These are phyloP conservation scores for Alternaria solani DNA, from an alignment of 2,329 filamentous ascomycete genomes.

Conservation along the genomic window DNA sequence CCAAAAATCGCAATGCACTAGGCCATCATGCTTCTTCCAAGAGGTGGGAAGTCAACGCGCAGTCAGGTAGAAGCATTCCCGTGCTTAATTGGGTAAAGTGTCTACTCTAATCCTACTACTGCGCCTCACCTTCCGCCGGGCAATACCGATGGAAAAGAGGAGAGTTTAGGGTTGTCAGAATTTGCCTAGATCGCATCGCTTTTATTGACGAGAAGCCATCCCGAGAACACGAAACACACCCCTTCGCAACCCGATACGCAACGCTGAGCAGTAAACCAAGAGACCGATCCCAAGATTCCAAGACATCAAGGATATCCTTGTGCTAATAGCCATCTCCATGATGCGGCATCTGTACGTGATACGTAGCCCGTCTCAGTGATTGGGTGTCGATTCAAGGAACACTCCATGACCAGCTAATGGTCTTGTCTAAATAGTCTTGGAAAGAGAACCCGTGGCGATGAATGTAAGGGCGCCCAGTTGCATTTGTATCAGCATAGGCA, in stretches of 20 bases:
- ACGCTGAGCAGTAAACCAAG: neutral
- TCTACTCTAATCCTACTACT: neutral
- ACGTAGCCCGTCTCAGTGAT: too few species aligned
- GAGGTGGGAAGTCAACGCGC: neutral
- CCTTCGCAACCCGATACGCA: neutral
- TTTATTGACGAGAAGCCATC: neutral
- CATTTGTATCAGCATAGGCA: neutral
- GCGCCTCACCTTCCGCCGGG: neutral
- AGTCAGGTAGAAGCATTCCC: neutral
- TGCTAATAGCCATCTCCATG: neutral
- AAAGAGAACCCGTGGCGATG: neutral
- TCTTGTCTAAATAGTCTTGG: neutral
- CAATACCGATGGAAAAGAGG: neutral
- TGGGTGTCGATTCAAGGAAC: neutral
- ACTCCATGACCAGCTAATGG: neutral
- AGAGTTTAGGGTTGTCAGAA: neutral
- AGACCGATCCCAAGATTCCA: neutral
- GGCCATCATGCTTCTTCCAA: too few species aligned
- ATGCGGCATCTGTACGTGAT: neutral
- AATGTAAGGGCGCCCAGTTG: neutral
- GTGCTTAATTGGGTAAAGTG: neutral
- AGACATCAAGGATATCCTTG: neutral
- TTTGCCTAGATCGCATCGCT: neutral
- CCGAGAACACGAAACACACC: neutral
- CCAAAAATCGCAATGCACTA: neutral